phyloP scores from a whole-genome alignment of 176 grass and related monocot genomes.

The Eleusine indica region DNA sequence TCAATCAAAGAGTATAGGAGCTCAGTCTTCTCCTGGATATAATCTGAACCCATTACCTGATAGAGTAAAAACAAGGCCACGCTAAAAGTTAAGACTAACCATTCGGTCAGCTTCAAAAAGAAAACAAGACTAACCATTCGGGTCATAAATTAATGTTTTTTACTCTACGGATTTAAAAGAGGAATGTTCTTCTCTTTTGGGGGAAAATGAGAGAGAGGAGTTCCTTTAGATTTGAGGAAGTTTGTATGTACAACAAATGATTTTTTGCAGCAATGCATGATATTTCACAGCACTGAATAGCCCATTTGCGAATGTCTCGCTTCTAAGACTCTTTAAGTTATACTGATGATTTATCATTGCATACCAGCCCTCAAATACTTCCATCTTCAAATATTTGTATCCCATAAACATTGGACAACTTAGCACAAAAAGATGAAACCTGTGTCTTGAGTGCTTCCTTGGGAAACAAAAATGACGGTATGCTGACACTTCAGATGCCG shows the following conservation, averaged over 20 bases:
- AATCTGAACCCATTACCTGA: conserved; percentile 84
- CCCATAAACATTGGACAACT: background rate
- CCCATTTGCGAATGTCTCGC: background rate
- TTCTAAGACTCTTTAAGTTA: no score
- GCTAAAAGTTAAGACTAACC: background rate
- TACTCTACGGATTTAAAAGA: background rate
- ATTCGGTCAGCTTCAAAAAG: no score
- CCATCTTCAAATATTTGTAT: background rate
- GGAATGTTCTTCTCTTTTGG: background rate
- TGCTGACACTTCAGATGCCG: background rate
- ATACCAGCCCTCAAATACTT: background rate
- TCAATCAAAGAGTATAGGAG: conserved; percentile 62
- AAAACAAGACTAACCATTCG: no score
- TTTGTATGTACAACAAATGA: background rate
- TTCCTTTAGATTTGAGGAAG: background rate
- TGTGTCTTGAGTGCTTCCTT: no score
- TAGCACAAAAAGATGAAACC: background rate
- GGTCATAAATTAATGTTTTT: background rate
- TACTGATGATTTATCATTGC: no score
- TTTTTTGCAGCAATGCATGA: background rate
- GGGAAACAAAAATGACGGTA: no score
- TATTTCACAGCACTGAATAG: background rate
- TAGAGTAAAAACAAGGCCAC: conserved; percentile 15
- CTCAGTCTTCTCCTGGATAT: conserved; percentile 80
- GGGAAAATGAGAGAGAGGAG: background rate